Base-by-base conservation (phyloP, 2,329 filamentous ascomycete genomes). In the Chaetothyriales sp. region DNA sequence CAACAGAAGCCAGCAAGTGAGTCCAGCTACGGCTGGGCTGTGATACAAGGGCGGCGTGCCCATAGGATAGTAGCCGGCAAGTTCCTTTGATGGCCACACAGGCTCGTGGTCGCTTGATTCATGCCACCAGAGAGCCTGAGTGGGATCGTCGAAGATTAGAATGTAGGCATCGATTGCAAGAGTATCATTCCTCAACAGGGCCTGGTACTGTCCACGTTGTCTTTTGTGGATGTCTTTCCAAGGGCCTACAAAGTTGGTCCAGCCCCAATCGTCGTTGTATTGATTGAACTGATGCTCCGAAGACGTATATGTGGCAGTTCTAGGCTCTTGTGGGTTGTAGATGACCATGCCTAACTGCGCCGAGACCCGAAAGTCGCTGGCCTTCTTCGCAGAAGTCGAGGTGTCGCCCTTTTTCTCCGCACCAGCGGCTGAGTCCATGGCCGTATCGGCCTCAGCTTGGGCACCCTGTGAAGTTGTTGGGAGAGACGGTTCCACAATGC, bases 311-410 rank as follows among this genome's bases (percentile, higher is more conserved):
- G 73, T 74, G 51, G 76, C 71, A 3, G 77, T 76, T 5, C 77
- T 73, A 45, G 79, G 79, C 57, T 81, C 79, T 22, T 70, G 68
- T 0, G 79, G 79, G 54, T 82, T 82, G 67, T 81, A 81, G 46
- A 81, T 66, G 46, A 81, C 72, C 20, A 81, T 73, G 42, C 74
- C 74, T 36, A 81, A 70, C 61, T 81, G 78, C 2, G 77, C 79
- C n/a, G 79, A 73, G 9, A 72, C 66, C 28, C 70, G 64, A 69
- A 70, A 73, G 15, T 65, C 59, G n/a, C 56, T 51, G 43, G 55
- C 53, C 18, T 48, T 39, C 1, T 46, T 32, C 18, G 48, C 43
- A 18, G 47, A 28, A n/a, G 19, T 22, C 18, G 46, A 2, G 20
- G 12, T 47, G 9, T 18, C 46, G 8, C 48, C 26, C 26, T 18